Base-by-base conservation (phyloP, 495 filamentous ascomycete species). In the Parathielavia hyrcaniae region DNA sequence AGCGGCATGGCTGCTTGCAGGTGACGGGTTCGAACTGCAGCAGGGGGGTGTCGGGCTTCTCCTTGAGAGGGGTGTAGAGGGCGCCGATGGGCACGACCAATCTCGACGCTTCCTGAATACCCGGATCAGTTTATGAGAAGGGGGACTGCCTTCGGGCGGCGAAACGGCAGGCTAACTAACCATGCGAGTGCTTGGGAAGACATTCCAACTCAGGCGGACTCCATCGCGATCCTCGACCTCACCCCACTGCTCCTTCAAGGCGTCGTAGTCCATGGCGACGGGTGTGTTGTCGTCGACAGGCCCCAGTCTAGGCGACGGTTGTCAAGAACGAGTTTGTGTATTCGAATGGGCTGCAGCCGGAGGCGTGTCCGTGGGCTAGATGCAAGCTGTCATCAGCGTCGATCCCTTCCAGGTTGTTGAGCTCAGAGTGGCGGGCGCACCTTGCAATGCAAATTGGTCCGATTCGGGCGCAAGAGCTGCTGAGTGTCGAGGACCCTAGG, bases 141-240 rank as follows among this genome's bases (percentile, higher is more conserved):
- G 41, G 36, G 32, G 11, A 44, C 3, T 22, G 40, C 22, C n/a
- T 35, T 19, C 12, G 10, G 8, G 26, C 16, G 14, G 36, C 36
- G 35, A 30, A 19, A 19, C n/a, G n/a, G n/a, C n/a, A n/a, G 55
- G 26, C 38, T 26, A 34, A 23, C 60, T 34, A 19, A 93, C 90
- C 87, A 99, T 96, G 69, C 95, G 91, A 70, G 91, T 89, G 79
- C 92, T 96, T 57, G 95, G 95, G 73, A 99, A 97, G 39, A 95
- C 95, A 70, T 99, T 99, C 95, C 95, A 99, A 74, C 93, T 97
- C 55, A 99, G 83, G 66, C 95, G 84, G 68, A 97, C 82, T 54
- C 95, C 95, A 86, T 99, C 95, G 47, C 90, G 84, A 63, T 99
- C 95, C 77, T 99, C 95, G 57, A 95, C 84, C 72, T 95, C 91